phyloP scores from a whole-genome alignment of 2,329 filamentous ascomycete species.

The Trichoderma sp. region DNA sequence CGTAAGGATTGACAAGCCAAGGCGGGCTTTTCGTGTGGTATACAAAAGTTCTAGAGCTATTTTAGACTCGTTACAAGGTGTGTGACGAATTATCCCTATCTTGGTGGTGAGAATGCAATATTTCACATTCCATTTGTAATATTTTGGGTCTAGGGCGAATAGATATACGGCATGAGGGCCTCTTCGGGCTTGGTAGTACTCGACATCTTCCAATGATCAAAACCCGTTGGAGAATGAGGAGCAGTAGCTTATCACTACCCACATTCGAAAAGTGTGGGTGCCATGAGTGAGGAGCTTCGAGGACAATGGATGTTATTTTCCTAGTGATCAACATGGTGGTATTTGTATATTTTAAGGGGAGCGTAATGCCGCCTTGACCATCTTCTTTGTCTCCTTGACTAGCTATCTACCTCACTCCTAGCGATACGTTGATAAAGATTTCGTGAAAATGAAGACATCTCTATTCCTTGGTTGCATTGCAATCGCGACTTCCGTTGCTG shows the following conservation, averaged over 20 bases:
- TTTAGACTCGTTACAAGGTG: neutral
- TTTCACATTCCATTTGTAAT: conserved; percentile 4
- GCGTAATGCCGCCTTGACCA: neutral
- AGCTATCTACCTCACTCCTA: neutral
- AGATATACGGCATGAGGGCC: neutral
- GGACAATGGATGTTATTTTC: neutral
- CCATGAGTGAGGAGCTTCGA: neutral
- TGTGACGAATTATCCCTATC: neutral
- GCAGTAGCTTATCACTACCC: neutral
- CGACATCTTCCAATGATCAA: neutral
- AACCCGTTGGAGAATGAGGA: neutral
- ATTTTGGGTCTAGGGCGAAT: neutral
- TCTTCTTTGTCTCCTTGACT: neutral
- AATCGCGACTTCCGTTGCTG: conserved; percentile 8
- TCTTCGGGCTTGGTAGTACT: neutral
- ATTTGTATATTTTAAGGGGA: conserved; percentile 5
- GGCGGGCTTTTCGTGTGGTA: neutral
- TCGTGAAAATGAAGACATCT: conserved; percentile 14
- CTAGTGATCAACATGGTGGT: neutral
- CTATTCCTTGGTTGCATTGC: conserved; percentile 1
- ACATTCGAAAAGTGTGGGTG: neutral
- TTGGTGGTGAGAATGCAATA: neutral
- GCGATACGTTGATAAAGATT: neutral
- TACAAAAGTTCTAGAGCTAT: neutral
- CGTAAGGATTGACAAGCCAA: neutral